Evolutionary conservation across 208 protist species (phyloP), one percentile per base, ranked within the genome.

Genomic region (Leptomonas seymouri): DNA sequence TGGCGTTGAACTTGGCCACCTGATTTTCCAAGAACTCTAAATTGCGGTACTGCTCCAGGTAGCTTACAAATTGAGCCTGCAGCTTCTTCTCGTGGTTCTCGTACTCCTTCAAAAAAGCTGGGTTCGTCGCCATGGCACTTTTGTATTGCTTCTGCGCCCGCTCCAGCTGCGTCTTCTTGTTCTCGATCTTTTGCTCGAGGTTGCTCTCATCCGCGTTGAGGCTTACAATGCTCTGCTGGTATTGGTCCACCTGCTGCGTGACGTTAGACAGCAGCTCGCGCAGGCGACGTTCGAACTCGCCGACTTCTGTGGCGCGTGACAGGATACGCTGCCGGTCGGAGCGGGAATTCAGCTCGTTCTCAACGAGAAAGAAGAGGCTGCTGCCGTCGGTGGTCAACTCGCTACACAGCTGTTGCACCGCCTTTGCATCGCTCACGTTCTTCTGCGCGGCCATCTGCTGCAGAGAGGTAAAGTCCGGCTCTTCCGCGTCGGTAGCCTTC

Each of bases 151-250:
- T 99, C 76, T 98, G 87, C 15, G 86, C 82, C 8, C 95, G 82
- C 72, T 98, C 96, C 23, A 98, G 76, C 69, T 98, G 94, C 0
- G 85, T 79, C 54, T 94, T 92, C 78, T 98, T 99, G 81, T 95
- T 98, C 82, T 98, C 97, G 63, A 98, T 98, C 82, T 98, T 98
- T 54, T 93, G 89, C 82, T 97, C 87, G 11, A 99, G 75, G 56
- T 93, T 97, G 44, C 84, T 93, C 78, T 98, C 93, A 66, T 98
- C 96, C 2, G 86, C 82, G 42, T 55, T 78, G 46, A 98, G 86
- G 53, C 94, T 93, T 9, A 86, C 76, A 55, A 97, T 95, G 46
- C 81, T 85, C 56, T 95, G 70, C 79, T 92, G 86, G 27, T 96
- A 78, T 64, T 95, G 81, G 28, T 93, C 87, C 30, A 98, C 89